Evolutionary conservation across 768 basidiomycete species (phyloP).

Genomic region (Collybia sp.): DNA sequence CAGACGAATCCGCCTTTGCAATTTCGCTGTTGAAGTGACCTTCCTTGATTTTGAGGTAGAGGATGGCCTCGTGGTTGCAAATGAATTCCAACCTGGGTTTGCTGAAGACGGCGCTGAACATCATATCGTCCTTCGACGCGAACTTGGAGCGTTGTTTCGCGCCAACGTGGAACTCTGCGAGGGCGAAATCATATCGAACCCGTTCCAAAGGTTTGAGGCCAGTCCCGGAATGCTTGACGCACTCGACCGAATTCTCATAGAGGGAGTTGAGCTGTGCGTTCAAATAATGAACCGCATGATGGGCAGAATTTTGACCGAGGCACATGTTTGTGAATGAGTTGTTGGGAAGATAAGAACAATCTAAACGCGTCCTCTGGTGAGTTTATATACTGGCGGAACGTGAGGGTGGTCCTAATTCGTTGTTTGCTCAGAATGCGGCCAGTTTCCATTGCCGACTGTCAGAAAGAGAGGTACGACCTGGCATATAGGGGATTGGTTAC

Average conservation of each 20-base stretch:
- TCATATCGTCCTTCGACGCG: conserved; percentile 7
- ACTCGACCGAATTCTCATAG: conserved; percentile 9
- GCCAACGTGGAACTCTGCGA: conserved; percentile 8
- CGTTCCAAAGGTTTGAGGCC: conserved; percentile 6
- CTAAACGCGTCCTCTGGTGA: conserved; percentile 1
- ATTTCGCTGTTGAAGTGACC: conserved; percentile 13
- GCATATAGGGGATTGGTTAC: no score
- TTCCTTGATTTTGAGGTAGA: conserved; percentile 9
- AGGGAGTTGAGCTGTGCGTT: conserved; percentile 9
- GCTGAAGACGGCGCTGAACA: conserved; percentile 12
- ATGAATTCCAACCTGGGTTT: conserved; percentile 15
- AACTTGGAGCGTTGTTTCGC: conserved; percentile 6
- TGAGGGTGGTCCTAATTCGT: no score
- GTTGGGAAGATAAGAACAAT: no score
- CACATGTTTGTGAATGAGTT: neutral
- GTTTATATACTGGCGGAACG: no score
- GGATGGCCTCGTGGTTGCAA: conserved; percentile 16
- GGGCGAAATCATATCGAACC: conserved; percentile 6
- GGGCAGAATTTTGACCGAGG: conserved; percentile 3
- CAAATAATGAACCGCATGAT: conserved; percentile 6
- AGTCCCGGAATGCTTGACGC: conserved; percentile 4
- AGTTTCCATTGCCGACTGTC: no score
- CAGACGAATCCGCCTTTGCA: conserved; percentile 3
- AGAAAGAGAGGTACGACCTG: no score
- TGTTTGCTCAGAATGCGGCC: no score